Evolutionary conservation across 2,329 filamentous ascomycete species (phyloP), one percentile per base, ranked within the genome.

Genomic region (Allantophomopsis cytisporea): DNA sequence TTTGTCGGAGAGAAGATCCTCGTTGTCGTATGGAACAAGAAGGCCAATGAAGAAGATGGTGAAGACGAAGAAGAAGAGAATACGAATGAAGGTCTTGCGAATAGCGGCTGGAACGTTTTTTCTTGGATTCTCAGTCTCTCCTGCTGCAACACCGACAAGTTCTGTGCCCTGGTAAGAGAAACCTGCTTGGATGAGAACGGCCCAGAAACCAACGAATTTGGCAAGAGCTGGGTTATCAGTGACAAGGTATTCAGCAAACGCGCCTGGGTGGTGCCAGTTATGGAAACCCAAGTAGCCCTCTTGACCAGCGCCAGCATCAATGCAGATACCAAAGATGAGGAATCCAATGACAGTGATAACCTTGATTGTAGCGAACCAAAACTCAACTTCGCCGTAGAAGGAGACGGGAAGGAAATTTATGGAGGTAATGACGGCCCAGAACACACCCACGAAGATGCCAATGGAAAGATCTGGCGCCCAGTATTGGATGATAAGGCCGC

Each of bases 311-410:
- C 82, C 83, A 3, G 79, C 80, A 52, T 84, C 78, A 60, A 87
- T 69, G 57, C 78, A 82, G 49, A 86, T 80, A 46, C 70, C 75
- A 49, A 87, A 83, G 53, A 88, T 77, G 63, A 84, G 70, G 62
- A 87, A 84, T 33, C 81, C 81, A 34, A 83, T 39, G 31, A 87
- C 73, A 20, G 81, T 83, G 37, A 86, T 50, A 41, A 88, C 80
- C 59, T 89, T 89, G 64, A 89, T 75, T 41, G 68, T 73, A 5
- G 80, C 77, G 49, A 88, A 76, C 71, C 78, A 86, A 60, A 87
- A 84, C 55, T 89, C 84, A 20, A 84, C 64, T 53, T 88, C 80
- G 31, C 82, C 83, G 47, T 84, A 88, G 47, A 76, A 75, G 38
- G 71, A 70, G 35, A 88, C 74, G 2, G 81, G 80, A 30, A 87